Evolutionary conservation across 2,329 filamentous ascomycete genomes (phyloP), one percentile per base, ranked within the genome.

Genomic region (Thielaviopsis musarum): DNA sequence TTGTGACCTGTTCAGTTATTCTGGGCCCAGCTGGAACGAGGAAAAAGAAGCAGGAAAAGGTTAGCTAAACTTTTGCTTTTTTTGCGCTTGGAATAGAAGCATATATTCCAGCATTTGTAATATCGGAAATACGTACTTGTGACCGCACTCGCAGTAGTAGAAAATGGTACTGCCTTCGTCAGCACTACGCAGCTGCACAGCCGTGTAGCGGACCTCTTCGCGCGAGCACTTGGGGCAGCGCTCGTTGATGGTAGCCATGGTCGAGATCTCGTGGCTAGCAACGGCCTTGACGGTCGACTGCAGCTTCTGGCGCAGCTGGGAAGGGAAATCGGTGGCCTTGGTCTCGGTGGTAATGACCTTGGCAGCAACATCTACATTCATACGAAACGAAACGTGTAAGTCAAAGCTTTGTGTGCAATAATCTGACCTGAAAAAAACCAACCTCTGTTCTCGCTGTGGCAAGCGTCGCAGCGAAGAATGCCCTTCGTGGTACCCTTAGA

Each of bases 111-210:
- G 57, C 17, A 52, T 41, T 52, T 28, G 34, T 6, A 34, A 45
- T 10, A 52, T 51, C 6, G 22, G 24, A 19, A 21, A 5, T 41
- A 71, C 83, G 66, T 80, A 91, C 85, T 87, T 91, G 72, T 88
- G 76, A 61, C 88, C 88, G 69, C 91, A 96, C 61, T 90, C 83
- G 73, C 91, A 96, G 62, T 79, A 85, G 73, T 89, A 95, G 68
- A 96, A 94, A 59, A 95, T 82, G 0, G 91, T 96, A 64, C 85
- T 88, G 62, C 93, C 93, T 81, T 97, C 91, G 70, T 98, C 93
- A 59, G 91, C 93, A 75, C 90, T 84, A 66, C 91, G 85, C 66
- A 95, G 74, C 70, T 98, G 93, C 62, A 89, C 82, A 2, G 86
- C 86, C 56, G 88, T 87, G 70, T 85, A 97, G 66, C 83, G 86